Evolutionary conservation across 2,329 filamentous ascomycete genomes (phyloP).

Genomic region (Penicillium occitanis): DNA sequence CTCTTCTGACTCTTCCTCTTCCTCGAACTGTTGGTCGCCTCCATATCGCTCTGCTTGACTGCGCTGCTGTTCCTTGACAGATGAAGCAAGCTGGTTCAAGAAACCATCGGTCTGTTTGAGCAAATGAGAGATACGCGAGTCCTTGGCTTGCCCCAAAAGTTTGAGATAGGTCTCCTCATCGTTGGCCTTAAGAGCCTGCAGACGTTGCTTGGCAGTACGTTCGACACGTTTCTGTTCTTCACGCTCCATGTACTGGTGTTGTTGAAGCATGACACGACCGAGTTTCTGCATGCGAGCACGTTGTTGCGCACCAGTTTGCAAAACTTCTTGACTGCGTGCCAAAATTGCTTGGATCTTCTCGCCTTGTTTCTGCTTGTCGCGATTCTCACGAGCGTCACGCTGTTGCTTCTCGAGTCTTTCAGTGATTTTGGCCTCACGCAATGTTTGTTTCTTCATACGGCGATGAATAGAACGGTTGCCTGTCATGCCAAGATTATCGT

Average conservation of each 20-base stretch:
- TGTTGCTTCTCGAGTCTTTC: slow-evolving; percentile 99
- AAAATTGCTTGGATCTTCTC: slow-evolving; percentile 88
- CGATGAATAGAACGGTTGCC: slow-evolving; percentile 89
- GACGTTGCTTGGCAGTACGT: slow-evolving; percentile 97
- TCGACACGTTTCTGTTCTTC: slow-evolving; percentile 99
- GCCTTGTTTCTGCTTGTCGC: slow-evolving; percentile 95
- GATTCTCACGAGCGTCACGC: slow-evolving; percentile 88
- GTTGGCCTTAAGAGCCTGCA: slow-evolving; percentile 97
- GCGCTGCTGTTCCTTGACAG: slow-evolving; percentile 90
- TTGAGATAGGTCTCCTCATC: slow-evolving; percentile 99
- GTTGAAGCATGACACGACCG: slow-evolving; percentile 80
- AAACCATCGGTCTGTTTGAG: slow-evolving; percentile 97
- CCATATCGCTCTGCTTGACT: slow-evolving; percentile 77
- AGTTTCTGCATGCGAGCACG: slow-evolving; percentile 79
- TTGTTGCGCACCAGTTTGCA: slow-evolving; percentile 65
- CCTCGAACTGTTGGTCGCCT: slow-evolving; percentile 56
- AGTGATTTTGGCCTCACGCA: slow-evolving; percentile 92
- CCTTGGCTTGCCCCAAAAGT: slow-evolving; percentile 95
- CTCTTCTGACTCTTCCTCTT: slow-evolving; percentile 67
- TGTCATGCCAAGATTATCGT: slow-evolving; percentile 95
- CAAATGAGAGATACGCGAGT: slow-evolving; percentile 97
- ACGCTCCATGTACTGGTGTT: slow-evolving; percentile 96
- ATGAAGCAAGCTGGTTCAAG: slow-evolving; percentile 89
- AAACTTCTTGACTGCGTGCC: slow-evolving; percentile 76
- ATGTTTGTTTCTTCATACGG: slow-evolving; percentile 93